These are phyloP conservation scores for Pestalotiopsis sp. DNA, from an alignment of 2,329 filamentous ascomycete species.

Conservation along the genomic window DNA sequence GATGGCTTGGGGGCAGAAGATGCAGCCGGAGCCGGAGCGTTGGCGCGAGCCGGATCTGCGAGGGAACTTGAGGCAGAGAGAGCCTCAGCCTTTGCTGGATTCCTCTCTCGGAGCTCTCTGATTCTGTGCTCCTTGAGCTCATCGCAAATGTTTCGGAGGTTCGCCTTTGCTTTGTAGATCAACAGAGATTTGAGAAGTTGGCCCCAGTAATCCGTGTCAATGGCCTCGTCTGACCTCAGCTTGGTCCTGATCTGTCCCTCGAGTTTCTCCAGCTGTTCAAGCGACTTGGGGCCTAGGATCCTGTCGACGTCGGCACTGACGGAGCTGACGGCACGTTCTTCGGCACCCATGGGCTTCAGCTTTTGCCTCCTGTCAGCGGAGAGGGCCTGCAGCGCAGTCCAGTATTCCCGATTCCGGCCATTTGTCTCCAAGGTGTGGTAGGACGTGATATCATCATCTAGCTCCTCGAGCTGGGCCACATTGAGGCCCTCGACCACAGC, in stretches of 20 bases:
- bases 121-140: constrained; percentile 73
- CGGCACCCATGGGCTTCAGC: constrained; percentile 59
- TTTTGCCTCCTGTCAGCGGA: constrained; percentile 76
- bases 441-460: constrained; percentile 80
- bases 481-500: constrained; percentile 77
- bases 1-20: constrained; percentile 24
- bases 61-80: constrained; percentile 41
- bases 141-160: constrained; percentile 76
- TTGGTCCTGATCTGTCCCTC: constrained; percentile 88
- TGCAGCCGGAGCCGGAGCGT: constrained; percentile 22
- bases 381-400: constrained; percentile 86
- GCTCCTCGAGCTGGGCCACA: constrained; percentile 68
- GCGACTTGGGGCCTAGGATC: constrained; percentile 81
- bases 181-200: constrained; percentile 82
- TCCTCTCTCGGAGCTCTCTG: constrained; percentile 65
- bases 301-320: constrained; percentile 88
- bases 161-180: constrained; percentile 91
- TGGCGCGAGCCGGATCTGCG: constrained; percentile 27
- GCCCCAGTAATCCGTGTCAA: constrained; percentile 98
- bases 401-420: constrained; percentile 80
- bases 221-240: constrained; percentile 83
- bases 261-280: constrained; percentile 82
- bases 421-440: constrained; percentile 83
- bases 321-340: constrained; percentile 77
- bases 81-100: constrained; percentile 66